Percentiles rank a stretch among this genome's conserved stretches.
These are phyloP conservation scores for Dentipellis sp. DNA, from an alignment of 768 basidiomycete genomes.

Conservation along the genomic window DNA sequence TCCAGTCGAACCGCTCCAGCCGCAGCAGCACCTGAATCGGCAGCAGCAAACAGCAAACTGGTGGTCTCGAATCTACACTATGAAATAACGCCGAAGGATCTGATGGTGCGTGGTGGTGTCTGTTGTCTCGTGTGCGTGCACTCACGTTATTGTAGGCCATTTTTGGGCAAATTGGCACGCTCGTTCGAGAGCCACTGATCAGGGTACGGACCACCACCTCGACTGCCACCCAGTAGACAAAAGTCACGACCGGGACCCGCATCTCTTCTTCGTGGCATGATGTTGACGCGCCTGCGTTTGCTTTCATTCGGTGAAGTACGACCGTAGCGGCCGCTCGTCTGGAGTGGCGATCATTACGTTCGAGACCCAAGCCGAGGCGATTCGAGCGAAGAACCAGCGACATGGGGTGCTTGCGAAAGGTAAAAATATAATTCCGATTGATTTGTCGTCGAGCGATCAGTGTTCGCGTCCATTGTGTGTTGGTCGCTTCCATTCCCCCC, in stretches of 20 bases:
- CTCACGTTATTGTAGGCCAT: constrained; percentile 45
- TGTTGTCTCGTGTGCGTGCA: neutral
- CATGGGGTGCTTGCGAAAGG: constrained; percentile 87
- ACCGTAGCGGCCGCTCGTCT: constrained; percentile 87
- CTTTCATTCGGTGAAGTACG: constrained; percentile 61
- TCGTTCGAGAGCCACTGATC: constrained; percentile 87
- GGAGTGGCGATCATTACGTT: constrained; percentile 76
- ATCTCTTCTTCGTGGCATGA: constrained; percentile 22
- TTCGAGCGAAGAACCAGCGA: constrained; percentile 74
- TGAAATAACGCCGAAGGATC: constrained; percentile 81
- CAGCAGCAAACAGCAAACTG: constrained; percentile 29
- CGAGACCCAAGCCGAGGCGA: constrained; percentile 72
- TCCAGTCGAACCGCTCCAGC: neutral
- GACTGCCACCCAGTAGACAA: constrained; percentile 45
- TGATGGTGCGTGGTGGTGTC: constrained; percentile 50
- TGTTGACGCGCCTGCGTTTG: constrained; percentile 16
- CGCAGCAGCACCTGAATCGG: neutral
- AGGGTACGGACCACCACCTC: constrained; percentile 69
- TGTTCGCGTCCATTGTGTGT: neutral
- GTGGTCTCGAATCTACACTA: constrained; percentile 87
- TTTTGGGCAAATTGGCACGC: constrained; percentile 87
- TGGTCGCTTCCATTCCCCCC: neutral
- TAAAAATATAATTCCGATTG: constrained; percentile 20
- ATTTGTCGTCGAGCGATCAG: neutral
- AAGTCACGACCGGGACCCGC: constrained; percentile 40